Conservation (phyloP, 768 basidiomycete species). For the Pleurotus eryngii region DNA sequence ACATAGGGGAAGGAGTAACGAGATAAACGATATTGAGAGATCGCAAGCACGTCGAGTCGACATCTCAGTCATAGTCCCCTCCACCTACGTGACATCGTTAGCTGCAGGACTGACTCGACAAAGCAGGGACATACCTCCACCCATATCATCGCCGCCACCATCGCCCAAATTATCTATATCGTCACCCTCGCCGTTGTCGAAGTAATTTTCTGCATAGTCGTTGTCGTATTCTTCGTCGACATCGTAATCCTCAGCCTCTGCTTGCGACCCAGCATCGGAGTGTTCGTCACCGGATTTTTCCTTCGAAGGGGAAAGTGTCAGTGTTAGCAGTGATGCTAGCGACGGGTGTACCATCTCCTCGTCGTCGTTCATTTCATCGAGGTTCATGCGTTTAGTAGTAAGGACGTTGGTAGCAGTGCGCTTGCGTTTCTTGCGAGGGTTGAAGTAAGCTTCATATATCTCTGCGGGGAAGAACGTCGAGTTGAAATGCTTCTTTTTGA, state of each 20-base stretch:
- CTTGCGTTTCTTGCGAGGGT: conserved; percentile 65
- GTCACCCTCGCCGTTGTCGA: conserved; percentile 85
- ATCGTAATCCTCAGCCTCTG: conserved; percentile 71
- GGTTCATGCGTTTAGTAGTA: conserved; percentile 45
- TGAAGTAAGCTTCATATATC: conserved; percentile 78
- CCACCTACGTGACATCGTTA: too few species aligned
- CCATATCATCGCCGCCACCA: conserved; percentile 65
- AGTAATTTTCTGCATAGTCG: conserved; percentile 88
- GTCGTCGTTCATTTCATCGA: conserved; percentile 68
- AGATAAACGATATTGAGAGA: too few species aligned
- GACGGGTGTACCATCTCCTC: conserved; percentile 40
- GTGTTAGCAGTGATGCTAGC: too few species aligned
- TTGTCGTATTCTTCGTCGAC: conserved; percentile 91
- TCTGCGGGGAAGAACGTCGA: conserved; percentile 75
- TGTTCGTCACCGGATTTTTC: conserved; percentile 71
- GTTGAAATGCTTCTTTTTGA: conserved; percentile 70
- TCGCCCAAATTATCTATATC: conserved; percentile 77
- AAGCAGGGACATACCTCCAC: conserved; percentile 38
- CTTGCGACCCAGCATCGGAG: conserved; percentile 67
- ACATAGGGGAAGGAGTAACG: too few species aligned
- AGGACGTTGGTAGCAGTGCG: conserved; percentile 30
- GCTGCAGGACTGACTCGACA: too few species aligned
- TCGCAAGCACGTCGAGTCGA: too few species aligned
- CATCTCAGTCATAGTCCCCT: too few species aligned
- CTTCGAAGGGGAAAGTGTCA: conserved; percentile 24